Evolutionary conservation across 2,329 filamentous ascomycete genomes (phyloP).

Genomic region (Ophiocordyceps camponoti-saundersi): DNA sequence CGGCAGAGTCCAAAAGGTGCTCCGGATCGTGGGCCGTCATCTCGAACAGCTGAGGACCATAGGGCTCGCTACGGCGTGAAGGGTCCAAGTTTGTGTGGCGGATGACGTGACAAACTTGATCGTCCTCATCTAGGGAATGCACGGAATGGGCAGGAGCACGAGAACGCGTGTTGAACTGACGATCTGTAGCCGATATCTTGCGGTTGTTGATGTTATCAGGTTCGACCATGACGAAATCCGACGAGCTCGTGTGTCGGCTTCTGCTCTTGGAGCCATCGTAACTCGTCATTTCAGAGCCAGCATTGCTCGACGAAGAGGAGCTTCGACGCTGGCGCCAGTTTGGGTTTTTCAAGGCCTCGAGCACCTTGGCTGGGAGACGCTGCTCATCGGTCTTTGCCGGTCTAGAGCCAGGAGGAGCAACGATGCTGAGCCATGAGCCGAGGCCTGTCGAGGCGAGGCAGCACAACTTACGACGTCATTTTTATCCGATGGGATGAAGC

Average conservation of each 20-base stretch:
- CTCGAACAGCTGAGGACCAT: background rate
- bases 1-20: background rate
- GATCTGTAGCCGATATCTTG: background rate
- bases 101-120: background rate
- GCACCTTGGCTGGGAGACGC: slow-evolving; percentile 7
- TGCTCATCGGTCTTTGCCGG: slow-evolving; percentile 6
- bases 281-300: background rate
- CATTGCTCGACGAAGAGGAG: background rate
- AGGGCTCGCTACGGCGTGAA: background rate
- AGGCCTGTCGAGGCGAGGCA: background rate
- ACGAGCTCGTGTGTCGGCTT: background rate
- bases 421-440: background rate
- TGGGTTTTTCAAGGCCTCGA: slow-evolving; percentile 17
- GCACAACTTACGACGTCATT: background rate
- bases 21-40: background rate
- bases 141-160: background rate
- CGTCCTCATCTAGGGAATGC: background rate
- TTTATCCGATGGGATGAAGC: too few species aligned
- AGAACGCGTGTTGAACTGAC: background rate
- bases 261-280: background rate
- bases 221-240: background rate
- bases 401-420: background rate
- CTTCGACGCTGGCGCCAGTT: slow-evolving; percentile 15
- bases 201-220: slow-evolving; percentile 1
- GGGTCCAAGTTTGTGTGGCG: background rate